Evolutionary conservation across 306 rosid species (phyloP), one percentile per base, ranked within the genome.

Genomic region (Vigna mungo): DNA sequence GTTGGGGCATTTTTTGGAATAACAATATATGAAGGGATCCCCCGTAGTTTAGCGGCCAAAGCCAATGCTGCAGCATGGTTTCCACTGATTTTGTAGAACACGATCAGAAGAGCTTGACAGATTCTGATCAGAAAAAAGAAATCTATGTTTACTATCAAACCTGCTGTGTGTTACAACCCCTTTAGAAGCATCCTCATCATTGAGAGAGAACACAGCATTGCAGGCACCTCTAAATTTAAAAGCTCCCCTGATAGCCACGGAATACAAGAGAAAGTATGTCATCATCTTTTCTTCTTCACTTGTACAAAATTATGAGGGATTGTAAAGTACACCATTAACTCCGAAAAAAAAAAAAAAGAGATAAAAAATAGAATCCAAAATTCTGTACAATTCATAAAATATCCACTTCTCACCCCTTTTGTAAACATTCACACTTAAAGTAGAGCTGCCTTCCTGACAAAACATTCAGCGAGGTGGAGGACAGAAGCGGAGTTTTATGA

Each of bases 161-260:
- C 98, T 94, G 96, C 97, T 94, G 88, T 92, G 98, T 48, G 98
- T 94, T 72, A 89, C 79, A 64, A 92, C 98, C 71, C 98, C 98
- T 80, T 88, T 94, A 39, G 90, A 84, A 78, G 95, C 98, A 63
- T 94, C 85, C 34, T 63, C 84, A 76, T 92, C 86, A 62, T 77
- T 79, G 36, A 94, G 95, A 70, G 98, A 92, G 83, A 83, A 90
- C 52, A 94, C 93, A 32, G 97, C 97, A 90, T 92, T 92, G 93
- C 89, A 81, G 71, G 95, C 97, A 59, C 98, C 98, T 88, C 98
- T 89, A 73, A 94, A 90, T 84, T 92, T 94, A 72, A 90, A 94
- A 78, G 96, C 93, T 62, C 97, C 98, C 48, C 96, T 92, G 84
- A 53, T 25, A 44, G 66, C 34, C 80, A 84, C 46, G 78, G 41